A percentile compares a stretch with the other conserved stretches of the same genome.
Conservation (phyloP, 805 yeast genomes). For the Teunomyces lycoperdinae region DNA sequence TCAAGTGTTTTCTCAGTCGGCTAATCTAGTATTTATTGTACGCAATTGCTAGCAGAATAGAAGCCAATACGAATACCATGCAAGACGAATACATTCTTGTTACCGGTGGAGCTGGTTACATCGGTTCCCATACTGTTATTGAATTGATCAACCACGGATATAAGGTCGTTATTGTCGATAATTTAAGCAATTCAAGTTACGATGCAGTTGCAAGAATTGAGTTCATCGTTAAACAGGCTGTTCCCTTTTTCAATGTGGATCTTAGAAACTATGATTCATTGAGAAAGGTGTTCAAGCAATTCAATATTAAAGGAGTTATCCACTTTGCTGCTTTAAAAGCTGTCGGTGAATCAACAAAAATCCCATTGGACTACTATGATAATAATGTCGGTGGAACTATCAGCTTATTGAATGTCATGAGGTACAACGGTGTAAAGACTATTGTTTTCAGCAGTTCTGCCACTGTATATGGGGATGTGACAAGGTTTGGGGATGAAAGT, state of each 20-base stretch:
- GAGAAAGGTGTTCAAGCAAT: slow-evolving; percentile 44
- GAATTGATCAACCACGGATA: slow-evolving; percentile 60
- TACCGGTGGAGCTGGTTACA: slow-evolving; percentile 86
- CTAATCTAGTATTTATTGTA: background rate
- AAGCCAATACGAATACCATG: background rate
- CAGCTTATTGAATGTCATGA: slow-evolving; percentile 53
- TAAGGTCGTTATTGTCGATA: slow-evolving; percentile 72
- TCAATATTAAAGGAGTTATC: slow-evolving; percentile 56
- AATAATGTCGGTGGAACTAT: slow-evolving; percentile 68
- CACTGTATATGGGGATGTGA: slow-evolving; percentile 81
- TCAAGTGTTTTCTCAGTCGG: background rate
- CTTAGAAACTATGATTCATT: slow-evolving; percentile 49
- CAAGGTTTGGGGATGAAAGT: slow-evolving; percentile 53
- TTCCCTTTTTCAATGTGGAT: slow-evolving; percentile 60
- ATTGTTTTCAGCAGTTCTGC: slow-evolving; percentile 78
- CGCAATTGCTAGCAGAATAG: too few species aligned
- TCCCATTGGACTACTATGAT: slow-evolving; percentile 66
- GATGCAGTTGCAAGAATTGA: slow-evolving; percentile 66
- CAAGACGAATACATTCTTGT: slow-evolving; percentile 50
- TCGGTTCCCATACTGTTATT: slow-evolving; percentile 77
- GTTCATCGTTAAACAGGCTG: slow-evolving; percentile 44
- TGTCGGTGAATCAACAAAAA: slow-evolving; percentile 70
- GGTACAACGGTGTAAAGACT: slow-evolving; percentile 41
- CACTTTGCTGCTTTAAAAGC: slow-evolving; percentile 86
- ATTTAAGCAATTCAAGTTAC: slow-evolving; percentile 61